These are phyloP conservation scores for Lepiota brunneoincarnata DNA, from an alignment of 768 basidiomycete genomes.

Conservation along the genomic window DNA sequence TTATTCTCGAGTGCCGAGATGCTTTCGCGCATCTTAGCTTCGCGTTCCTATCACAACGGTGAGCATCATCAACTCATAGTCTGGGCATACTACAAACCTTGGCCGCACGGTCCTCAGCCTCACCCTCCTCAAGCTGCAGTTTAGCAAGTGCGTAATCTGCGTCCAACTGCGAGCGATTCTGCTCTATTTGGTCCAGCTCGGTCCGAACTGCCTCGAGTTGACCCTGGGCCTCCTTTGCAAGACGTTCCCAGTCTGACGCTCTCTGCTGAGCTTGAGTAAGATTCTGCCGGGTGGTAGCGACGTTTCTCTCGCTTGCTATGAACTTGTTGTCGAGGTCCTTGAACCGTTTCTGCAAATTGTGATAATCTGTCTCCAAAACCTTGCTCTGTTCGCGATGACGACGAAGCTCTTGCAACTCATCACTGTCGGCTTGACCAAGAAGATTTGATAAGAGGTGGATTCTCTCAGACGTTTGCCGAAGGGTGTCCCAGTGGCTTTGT, in stretches of 20 bases:
- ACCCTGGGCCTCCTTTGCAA: constrained; percentile 66
- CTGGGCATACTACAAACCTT: constrained; percentile 43
- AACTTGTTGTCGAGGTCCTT: constrained; percentile 70
- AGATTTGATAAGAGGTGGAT: constrained; percentile 63
- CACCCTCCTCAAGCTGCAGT: constrained; percentile 73
- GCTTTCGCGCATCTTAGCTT: constrained; percentile 66
- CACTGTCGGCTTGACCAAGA: constrained; percentile 62
- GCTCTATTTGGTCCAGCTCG: constrained; percentile 66
- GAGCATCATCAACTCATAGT: background rate
- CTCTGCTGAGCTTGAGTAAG: constrained; percentile 75
- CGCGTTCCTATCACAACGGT: constrained; percentile 54
- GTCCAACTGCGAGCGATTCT: constrained; percentile 61
- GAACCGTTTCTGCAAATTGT: constrained; percentile 64
- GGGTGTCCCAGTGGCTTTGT: constrained; percentile 76
- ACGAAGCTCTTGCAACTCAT: constrained; percentile 71
- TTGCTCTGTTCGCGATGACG: constrained; percentile 62
- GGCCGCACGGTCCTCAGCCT: constrained; percentile 63
- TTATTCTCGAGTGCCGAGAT: constrained; percentile 60
- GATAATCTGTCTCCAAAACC: constrained; percentile 65
- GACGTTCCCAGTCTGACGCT: constrained; percentile 78
- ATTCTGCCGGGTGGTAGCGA: constrained; percentile 55
- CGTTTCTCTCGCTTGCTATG: constrained; percentile 58
- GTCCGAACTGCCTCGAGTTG: constrained; percentile 59
- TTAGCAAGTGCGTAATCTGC: constrained; percentile 66
- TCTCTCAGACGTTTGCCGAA: constrained; percentile 69